Evolutionary conservation across 805 yeast species (phyloP).

Genomic region (Pichia cabralensis): DNA sequence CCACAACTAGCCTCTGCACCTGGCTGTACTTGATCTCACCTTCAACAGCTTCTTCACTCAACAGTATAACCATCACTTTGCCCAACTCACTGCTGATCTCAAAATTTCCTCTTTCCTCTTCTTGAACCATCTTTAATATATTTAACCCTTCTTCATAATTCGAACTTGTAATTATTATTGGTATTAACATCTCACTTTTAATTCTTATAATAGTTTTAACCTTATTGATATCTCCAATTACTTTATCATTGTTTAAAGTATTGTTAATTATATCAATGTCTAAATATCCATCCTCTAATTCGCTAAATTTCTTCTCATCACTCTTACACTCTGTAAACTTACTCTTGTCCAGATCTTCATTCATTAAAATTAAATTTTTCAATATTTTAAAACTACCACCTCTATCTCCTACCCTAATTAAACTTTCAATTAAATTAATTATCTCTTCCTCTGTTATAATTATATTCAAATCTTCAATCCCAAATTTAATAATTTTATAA

Average conservation of each 20-base stretch:
- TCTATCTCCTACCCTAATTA: constrained; percentile 10
- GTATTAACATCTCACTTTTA: too few species aligned
- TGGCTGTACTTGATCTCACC: neutral
- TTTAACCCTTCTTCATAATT: neutral
- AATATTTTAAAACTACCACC: constrained; percentile 15
- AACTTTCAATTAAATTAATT: constrained; percentile 9
- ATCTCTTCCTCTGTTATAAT: constrained; percentile 12
- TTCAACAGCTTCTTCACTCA: neutral
- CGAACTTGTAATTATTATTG: too few species aligned
- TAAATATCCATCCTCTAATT: too few species aligned
- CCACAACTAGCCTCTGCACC: neutral
- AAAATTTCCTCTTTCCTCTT: too few species aligned
- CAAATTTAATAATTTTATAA: constrained; percentile 16
- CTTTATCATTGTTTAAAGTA: too few species aligned
- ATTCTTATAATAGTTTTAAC: too few species aligned
- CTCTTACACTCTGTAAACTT: too few species aligned
- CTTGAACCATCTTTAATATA: neutral
- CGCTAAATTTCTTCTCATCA: too few species aligned
- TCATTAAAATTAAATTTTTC: constrained; percentile 12
- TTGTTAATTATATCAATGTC: too few species aligned
- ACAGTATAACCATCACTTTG: neutral
- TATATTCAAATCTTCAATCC: constrained; percentile 10
- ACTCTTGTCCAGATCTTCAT: too few species aligned
- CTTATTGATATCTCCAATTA: too few species aligned
- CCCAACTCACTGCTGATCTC: neutral